Evolutionary conservation across 2,329 filamentous ascomycete genomes (phyloP).

Genomic region (Microcyclospora pomicola): DNA sequence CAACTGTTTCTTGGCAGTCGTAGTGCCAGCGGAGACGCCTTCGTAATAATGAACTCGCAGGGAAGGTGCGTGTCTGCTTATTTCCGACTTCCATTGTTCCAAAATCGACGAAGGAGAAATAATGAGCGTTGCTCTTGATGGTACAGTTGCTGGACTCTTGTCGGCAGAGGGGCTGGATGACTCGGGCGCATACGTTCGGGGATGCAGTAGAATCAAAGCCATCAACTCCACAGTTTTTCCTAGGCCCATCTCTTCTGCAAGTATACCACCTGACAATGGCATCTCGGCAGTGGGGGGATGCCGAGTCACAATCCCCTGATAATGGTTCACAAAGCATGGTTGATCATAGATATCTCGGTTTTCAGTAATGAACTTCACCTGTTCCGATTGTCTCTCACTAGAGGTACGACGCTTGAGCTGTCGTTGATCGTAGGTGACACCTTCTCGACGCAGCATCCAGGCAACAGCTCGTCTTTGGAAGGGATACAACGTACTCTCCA

Average conservation of each 20-base stretch:
- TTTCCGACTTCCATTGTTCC: constrained; percentile 49
- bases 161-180: constrained; percentile 13
- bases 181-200: constrained; percentile 20
- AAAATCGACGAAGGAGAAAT: constrained; percentile 49
- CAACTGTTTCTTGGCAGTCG: too few relatives aligned
- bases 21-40: constrained; percentile 29
- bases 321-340: constrained; percentile 44
- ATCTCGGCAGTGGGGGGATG: constrained; percentile 25
- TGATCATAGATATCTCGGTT: constrained; percentile 34
- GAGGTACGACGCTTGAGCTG: neutral
- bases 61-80: constrained; percentile 42
- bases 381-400: neutral
- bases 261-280: constrained; percentile 45
- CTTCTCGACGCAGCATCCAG: constrained; percentile 58
- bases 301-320: constrained; percentile 42
- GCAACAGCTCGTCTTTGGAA: constrained; percentile 58
- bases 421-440: constrained; percentile 33
- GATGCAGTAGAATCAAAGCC: constrained; percentile 53
- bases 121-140: constrained; percentile 45
- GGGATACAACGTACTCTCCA: constrained; percentile 42
- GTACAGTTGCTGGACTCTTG: neutral
- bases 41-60: constrained; percentile 44
- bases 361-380: constrained; percentile 7
- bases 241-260: constrained; percentile 73
- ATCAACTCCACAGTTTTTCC: constrained; percentile 70